These are phyloP conservation scores for Trifolium subterraneum DNA, from an alignment of 306 rosid genomes.

Conservation along the genomic window DNA sequence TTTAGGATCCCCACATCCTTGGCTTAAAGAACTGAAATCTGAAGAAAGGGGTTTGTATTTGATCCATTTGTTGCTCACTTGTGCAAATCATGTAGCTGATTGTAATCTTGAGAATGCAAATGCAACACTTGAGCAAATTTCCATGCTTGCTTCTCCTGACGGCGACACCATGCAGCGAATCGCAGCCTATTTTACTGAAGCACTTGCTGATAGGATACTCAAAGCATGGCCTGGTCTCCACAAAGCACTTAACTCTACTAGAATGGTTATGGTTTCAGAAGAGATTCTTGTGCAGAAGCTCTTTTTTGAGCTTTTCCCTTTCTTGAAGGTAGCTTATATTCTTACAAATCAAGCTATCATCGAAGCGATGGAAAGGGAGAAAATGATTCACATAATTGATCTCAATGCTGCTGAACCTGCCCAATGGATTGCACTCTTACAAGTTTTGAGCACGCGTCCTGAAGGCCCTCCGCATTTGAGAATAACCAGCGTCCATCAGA, in stretches of 20 bases:
- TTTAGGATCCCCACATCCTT: conserved; percentile 72
- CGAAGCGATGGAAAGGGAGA: conserved; percentile 92
- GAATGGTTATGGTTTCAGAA: conserved; percentile 60
- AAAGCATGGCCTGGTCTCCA: conserved; percentile 83
- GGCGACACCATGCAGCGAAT: conserved; percentile 96
- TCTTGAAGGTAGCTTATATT: conserved; percentile 70
- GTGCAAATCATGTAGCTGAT: conserved; percentile 81
- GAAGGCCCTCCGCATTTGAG: conserved; percentile 96
- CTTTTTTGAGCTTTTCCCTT: conserved; percentile 81
- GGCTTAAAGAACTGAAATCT: conserved; percentile 74
- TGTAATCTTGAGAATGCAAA: conserved; percentile 81
- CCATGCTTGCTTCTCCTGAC: conserved; percentile 72
- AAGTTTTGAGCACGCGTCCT: conserved; percentile 68
- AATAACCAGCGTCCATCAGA: conserved; percentile 78
- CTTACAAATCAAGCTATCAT: conserved; percentile 80
- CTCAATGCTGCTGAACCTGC: conserved; percentile 79
- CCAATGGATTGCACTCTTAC: conserved; percentile 86
- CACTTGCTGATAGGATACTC: conserved; percentile 79
- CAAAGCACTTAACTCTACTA: conserved; percentile 78
- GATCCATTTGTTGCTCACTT: conserved; percentile 76
- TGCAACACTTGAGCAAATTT: conserved; percentile 76
- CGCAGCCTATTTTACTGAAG: conserved; percentile 75
- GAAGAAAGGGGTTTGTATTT: conserved; percentile 82
- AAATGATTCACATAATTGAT: conserved; percentile 85
- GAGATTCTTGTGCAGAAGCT: conserved; percentile 70